phyloP scores from a whole-genome alignment of 2,329 filamentous ascomycete genomes.

The Diaporthe sp. region DNA sequence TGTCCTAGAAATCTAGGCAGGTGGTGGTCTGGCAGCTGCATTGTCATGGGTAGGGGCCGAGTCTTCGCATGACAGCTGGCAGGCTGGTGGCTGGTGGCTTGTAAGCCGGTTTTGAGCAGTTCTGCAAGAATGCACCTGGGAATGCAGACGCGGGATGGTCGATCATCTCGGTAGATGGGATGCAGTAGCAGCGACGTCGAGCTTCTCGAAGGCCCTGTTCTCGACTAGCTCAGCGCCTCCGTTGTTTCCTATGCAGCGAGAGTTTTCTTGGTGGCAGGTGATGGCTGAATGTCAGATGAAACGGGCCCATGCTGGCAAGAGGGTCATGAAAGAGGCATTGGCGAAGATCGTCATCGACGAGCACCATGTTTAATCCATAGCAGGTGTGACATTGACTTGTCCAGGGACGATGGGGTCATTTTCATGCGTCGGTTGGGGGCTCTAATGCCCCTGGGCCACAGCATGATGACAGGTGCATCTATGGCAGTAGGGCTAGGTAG shows the following conservation, averaged over 20 bases:
- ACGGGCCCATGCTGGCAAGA: constrained; percentile 15
- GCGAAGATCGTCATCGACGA: constrained; percentile 31
- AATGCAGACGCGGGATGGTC: constrained; percentile 25
- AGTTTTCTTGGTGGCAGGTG: constrained; percentile 19
- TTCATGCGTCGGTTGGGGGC: constrained; percentile 12
- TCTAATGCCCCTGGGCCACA: constrained; percentile 20
- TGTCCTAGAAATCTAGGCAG: neutral
- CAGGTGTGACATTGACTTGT: constrained; percentile 4
- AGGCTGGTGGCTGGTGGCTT: constrained; percentile 4
- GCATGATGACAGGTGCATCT: constrained; percentile 10
- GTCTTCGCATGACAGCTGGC: constrained; percentile 24
- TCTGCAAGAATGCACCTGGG: neutral
- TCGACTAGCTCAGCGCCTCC: neutral
- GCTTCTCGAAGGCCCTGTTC: constrained; percentile 11
- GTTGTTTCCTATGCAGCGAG: neutral
- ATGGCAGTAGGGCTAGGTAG: neutral
- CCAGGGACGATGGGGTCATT: constrained; percentile 12
- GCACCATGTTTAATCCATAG: constrained; percentile 1
- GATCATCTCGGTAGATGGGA: constrained; percentile 25
- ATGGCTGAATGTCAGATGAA: constrained; percentile 20
- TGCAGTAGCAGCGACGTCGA: neutral
- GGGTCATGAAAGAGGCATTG: constrained; percentile 17
- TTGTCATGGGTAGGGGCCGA: neutral
- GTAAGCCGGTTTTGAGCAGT: constrained; percentile 13
- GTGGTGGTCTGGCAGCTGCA: neutral